Percentiles rank a stretch among this genome's conserved stretches.
These are phyloP conservation scores for Alternaria consortialis DNA, from an alignment of 2,329 filamentous ascomycete species.

Conservation along the genomic window DNA sequence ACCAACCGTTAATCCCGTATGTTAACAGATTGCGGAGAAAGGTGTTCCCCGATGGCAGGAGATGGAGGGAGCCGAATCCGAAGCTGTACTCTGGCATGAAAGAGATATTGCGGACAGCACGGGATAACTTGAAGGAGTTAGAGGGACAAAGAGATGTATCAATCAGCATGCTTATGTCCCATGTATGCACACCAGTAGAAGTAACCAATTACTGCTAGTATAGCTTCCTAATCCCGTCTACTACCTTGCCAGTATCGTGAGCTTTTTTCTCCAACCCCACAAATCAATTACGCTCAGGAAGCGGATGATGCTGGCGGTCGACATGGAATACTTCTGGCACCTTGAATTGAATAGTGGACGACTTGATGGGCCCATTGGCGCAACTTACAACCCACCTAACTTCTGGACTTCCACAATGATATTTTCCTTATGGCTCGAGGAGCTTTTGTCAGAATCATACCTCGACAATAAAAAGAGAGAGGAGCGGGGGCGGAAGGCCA, in stretches of 20 bases:
- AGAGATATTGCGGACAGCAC: constrained; percentile 5
- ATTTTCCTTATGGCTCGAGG: constrained; percentile 3
- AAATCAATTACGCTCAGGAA: not conserved
- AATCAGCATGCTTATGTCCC: not conserved
- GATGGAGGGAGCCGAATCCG: constrained; percentile 13
- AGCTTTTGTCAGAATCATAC: constrained; percentile 3
- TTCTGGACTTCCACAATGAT: constrained; percentile 4
- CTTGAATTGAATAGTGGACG: constrained; percentile 3
- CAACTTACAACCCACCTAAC: too few species aligned
- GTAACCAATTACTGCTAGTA: constrained; percentile 5
- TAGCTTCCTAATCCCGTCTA: not conserved
- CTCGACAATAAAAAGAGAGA: constrained; percentile 1
- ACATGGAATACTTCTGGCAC: constrained; percentile 2
- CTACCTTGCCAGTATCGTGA: not conserved
- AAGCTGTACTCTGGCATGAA: constrained; percentile 12
- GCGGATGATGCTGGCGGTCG: not conserved
- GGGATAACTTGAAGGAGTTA: not conserved
- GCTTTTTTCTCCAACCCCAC: not conserved
- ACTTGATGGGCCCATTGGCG: too few species aligned
- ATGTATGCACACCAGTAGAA: not conserved
- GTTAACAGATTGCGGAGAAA: constrained; percentile 51
- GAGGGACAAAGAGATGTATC: constrained; percentile 5
- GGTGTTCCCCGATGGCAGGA: constrained; percentile 47
- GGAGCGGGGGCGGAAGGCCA: not conserved
- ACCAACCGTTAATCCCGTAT: constrained; percentile 36